These are phyloP conservation scores for Fusarium foetens DNA, from an alignment of 2,329 filamentous ascomycete genomes.

Conservation along the genomic window DNA sequence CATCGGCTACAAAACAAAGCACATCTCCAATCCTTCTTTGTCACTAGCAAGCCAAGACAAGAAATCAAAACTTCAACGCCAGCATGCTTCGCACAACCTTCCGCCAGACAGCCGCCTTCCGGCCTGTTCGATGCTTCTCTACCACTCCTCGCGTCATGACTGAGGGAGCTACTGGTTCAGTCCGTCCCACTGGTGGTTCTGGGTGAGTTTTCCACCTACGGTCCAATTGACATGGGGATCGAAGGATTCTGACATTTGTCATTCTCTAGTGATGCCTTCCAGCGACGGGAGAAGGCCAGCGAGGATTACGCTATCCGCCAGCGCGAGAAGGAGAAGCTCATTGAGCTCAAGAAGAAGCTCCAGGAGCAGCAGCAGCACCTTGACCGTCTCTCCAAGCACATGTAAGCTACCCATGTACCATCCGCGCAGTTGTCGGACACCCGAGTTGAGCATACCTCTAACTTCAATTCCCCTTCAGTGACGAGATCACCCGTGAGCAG, in stretches of 20 bases:
- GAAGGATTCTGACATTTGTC: neutral
- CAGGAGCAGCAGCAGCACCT: conserved; percentile 83
- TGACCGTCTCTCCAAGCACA: conserved; percentile 85
- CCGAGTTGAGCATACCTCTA: conserved; percentile 6
- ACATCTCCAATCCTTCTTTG: conserved; percentile 19
- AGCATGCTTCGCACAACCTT: conserved; percentile 75
- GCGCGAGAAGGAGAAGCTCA: conserved; percentile 91
- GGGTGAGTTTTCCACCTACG: conserved; percentile 57
- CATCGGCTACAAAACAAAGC: conserved; percentile 41
- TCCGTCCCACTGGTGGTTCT: conserved; percentile 62
- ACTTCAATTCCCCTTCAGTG: conserved; percentile 58
- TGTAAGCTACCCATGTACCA: conserved; percentile 64
- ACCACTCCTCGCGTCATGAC: conserved; percentile 71
- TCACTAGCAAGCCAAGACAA: conserved; percentile 22
- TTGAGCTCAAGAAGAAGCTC: conserved; percentile 78
- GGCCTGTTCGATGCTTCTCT: conserved; percentile 70
- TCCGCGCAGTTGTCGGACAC: conserved; percentile 4
- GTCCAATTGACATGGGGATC: conserved; percentile 18
- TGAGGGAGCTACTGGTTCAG: conserved; percentile 75
- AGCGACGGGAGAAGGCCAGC: conserved; percentile 85
- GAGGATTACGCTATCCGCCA: conserved; percentile 87
- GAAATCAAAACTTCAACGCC: conserved; percentile 26
- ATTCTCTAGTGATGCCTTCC: conserved; percentile 82
- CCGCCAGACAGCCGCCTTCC: conserved; percentile 63
- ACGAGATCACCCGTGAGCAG: conserved; percentile 79